Base-by-base conservation (phyloP, 2,329 filamentous ascomycete genomes). In the Fusarium paranaense region DNA sequence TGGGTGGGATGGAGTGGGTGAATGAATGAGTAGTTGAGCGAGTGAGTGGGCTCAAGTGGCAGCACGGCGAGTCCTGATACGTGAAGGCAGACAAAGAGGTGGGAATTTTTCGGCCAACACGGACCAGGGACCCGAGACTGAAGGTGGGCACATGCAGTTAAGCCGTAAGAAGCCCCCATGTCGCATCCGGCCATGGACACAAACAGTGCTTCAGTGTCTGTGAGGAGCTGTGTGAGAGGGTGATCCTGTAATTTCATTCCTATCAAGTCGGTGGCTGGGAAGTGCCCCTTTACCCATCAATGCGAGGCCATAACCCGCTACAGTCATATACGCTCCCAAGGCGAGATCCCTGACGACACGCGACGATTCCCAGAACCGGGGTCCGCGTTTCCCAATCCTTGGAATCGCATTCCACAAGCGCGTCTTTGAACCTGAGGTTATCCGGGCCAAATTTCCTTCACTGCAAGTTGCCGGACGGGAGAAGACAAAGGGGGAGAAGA, bases 301-400 rank as follows among this genome's bases (percentile, higher is more conserved):
- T 37, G 47, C 66, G 37, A 45, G 37, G 14, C 30, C 14, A 18
- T 32, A 47, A 64, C 71, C 65, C 64, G 30, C 61, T 72, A 72
- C 54, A 61, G 22, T 38, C 25, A 45, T 50, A 64, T 47, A 47
- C 42, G 42, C 42, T 47, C 20, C 42, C 13, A 25, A 16, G 9
- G 14, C 25, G 42, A 30, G 45, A 72, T 71, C 67, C 69, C 64
- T 72, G 65, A 61, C 47, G 40, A 75, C 75, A 73, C 75, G 73
- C 75, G 75, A 74, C 52, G 56, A 60, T 66, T 62, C 42, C 64
- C 61, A 70, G 14, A 73, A 72, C 69, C 60, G 52, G 73, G 66
- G 58, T 52, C 64, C 30, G 65, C 62, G 61, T 70, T 47, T 52
- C 47, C 70, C 62, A 65, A 65, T 63, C 57, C 63, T 61, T 69